phyloP scores from a whole-genome alignment of 306 rosid genomes.

The Quercus aquifolioides region DNA sequence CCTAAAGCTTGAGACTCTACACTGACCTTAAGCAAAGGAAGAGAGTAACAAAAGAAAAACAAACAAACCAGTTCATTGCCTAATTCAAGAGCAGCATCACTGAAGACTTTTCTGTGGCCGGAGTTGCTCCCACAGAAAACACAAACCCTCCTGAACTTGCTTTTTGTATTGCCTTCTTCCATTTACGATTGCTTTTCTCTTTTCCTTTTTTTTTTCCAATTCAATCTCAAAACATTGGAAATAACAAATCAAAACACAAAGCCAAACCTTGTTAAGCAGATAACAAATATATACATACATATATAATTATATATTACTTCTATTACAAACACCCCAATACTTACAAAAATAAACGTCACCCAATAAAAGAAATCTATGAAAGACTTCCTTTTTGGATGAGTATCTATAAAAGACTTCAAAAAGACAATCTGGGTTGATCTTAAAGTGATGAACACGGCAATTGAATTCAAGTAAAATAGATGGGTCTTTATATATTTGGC shows the following conservation, averaged over 20 bases:
- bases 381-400: constrained; percentile 1
- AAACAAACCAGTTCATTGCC: constrained; percentile 78
- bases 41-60: constrained; percentile 1
- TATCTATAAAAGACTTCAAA: constrained; percentile 24
- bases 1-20: constrained; percentile 14
- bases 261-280: constrained; percentile 19
- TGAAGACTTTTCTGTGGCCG: constrained; percentile 71
- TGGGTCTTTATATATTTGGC: constrained; percentile 15
- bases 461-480: constrained; percentile 23
- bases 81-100: constrained; percentile 81
- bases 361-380: constrained; percentile 24
- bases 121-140: constrained; percentile 97
- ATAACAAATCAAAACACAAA: constrained; percentile 13
- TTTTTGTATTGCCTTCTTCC: constrained; percentile 53
- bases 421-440: constrained; percentile 38
- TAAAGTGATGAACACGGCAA: constrained; percentile 27
- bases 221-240: constrained; percentile 34
- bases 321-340: constrained; percentile 6
- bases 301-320: background rate
- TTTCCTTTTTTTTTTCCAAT: constrained; percentile 1
- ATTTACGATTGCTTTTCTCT: constrained; percentile 43
- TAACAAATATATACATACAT: background rate
- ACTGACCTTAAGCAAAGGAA: constrained; percentile 16
- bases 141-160: constrained; percentile 78
- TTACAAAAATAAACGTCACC: constrained; percentile 1